phyloP scores from a whole-genome alignment of 2,329 filamentous ascomycete species.

The Neopestalotiopsis clavispora region DNA sequence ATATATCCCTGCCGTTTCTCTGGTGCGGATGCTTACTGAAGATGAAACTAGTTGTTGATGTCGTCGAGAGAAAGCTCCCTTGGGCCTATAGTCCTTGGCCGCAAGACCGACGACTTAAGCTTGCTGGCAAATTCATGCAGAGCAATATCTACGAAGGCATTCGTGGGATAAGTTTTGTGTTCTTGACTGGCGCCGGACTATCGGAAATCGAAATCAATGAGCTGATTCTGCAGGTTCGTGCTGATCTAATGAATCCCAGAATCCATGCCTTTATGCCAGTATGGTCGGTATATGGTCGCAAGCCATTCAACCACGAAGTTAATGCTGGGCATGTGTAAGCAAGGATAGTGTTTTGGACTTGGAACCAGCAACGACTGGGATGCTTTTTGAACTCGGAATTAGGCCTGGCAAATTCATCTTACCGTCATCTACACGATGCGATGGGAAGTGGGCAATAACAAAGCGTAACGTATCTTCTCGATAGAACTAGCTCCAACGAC shows the following conservation, averaged over 20 bases:
- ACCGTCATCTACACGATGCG: background rate
- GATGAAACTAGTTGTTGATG: slow-evolving; percentile 10
- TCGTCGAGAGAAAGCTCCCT: slow-evolving; percentile 10
- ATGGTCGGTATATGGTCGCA: slow-evolving; percentile 4
- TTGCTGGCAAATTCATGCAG: slow-evolving; percentile 13
- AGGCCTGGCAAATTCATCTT: background rate
- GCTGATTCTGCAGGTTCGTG: background rate
- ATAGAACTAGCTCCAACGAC: too few relatives aligned
- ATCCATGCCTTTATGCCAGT: background rate
- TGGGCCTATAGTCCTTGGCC: slow-evolving; percentile 11
- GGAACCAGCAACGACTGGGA: background rate
- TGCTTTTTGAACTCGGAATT: background rate
- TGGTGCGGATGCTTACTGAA: background rate
- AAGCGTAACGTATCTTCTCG: too few relatives aligned
- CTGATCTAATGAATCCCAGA: background rate
- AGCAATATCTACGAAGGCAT: slow-evolving; percentile 15
- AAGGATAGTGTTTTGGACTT: background rate
- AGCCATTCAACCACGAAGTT: slow-evolving; percentile 5
- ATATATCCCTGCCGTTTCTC: background rate
- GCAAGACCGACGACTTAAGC: background rate
- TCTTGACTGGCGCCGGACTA: slow-evolving; percentile 11
- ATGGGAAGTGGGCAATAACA: background rate
- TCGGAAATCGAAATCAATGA: background rate
- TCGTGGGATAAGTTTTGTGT: slow-evolving; percentile 13
- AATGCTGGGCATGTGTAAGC: background rate